Evolutionary conservation across 164 flowering plant genomes (phyloP).

Genomic region (Vitis riparia): DNA sequence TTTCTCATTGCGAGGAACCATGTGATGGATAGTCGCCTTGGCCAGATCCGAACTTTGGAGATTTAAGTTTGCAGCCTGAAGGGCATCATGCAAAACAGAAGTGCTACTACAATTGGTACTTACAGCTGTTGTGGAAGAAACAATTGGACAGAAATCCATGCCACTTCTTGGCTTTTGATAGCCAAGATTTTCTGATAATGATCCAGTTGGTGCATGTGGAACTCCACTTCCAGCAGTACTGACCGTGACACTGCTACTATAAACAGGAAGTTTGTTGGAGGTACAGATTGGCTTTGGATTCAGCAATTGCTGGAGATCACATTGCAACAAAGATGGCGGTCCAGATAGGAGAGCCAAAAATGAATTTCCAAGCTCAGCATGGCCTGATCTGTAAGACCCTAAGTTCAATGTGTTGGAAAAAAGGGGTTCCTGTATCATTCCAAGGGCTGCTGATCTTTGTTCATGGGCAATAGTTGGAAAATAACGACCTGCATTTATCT

Average conservation of each 20-base stretch:
- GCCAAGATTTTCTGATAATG: conserved; percentile 24
- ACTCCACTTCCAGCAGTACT: conserved; percentile 21
- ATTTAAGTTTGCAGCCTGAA: conserved; percentile 19
- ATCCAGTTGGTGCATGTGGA: conserved; percentile 17
- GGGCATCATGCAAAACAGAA: conserved; percentile 18
- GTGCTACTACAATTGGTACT: conserved; percentile 14
- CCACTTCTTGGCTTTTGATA: conserved; percentile 19
- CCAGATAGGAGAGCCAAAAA: conserved; percentile 53
- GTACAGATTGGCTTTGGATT: conserved; percentile 14
- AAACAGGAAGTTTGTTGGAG: conserved; percentile 21
- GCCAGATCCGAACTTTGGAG: conserved; percentile 20
- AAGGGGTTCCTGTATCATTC: conserved; percentile 27
- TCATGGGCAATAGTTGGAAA: conserved; percentile 27
- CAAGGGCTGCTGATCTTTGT: conserved; percentile 16
- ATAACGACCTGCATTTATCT: conserved; percentile 26
- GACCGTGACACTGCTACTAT: conserved; percentile 10
- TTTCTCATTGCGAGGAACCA: conserved; percentile 22
- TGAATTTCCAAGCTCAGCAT: conserved; percentile 39
- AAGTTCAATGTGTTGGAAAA: conserved; percentile 19
- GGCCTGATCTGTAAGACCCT: conserved; percentile 22
- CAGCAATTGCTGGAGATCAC: conserved; percentile 34
- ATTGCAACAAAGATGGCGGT: conserved; percentile 32
- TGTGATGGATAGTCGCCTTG: conserved; percentile 21
- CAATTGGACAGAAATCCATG: conserved; percentile 15
- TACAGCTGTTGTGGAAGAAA: conserved; percentile 20